These are phyloP conservation scores for Beauveria brongniartii DNA, from an alignment of 2,329 filamentous ascomycete genomes.

Conservation along the genomic window DNA sequence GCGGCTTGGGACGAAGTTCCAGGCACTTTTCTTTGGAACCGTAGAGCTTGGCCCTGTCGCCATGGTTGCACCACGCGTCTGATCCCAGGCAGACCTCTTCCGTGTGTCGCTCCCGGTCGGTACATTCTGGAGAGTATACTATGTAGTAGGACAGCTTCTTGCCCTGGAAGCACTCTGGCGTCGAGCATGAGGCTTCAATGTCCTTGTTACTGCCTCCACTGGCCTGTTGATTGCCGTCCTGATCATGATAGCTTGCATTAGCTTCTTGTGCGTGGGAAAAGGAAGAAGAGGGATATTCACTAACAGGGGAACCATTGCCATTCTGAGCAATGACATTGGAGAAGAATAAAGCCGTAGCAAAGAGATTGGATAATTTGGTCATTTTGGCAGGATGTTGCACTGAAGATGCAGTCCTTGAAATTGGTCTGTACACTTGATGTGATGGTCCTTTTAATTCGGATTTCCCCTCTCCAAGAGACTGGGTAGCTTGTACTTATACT, in stretches of 20 bases:
- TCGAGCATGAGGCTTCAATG: not conserved
- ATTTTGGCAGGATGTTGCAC: not conserved
- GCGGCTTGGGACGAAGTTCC: not conserved
- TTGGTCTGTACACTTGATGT: not conserved
- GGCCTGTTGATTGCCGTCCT: not conserved
- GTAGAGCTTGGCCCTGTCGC: not conserved
- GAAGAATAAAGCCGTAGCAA: not conserved
- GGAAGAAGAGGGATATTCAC: not conserved
- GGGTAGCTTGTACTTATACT: not conserved
- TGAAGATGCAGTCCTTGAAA: not conserved
- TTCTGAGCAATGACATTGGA: not conserved
- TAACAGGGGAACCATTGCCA: not conserved
- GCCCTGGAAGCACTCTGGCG: not conserved
- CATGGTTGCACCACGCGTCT: not conserved
- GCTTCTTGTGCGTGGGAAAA: not conserved
- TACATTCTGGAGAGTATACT: not conserved
- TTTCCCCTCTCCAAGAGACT: not conserved
- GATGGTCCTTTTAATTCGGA: not conserved
- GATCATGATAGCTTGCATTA: not conserved
- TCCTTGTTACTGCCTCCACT: not conserved
- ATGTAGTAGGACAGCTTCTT: not conserved
- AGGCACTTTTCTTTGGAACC: not conserved
- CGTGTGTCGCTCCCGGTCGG: not conserved
- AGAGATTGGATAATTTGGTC: not conserved
- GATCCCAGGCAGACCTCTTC: not conserved